A percentile compares a stretch with the other conserved stretches of the same genome.
Conservation (phyloP, 176 grass and related monocot species). For the Aegilops bicornis region DNA sequence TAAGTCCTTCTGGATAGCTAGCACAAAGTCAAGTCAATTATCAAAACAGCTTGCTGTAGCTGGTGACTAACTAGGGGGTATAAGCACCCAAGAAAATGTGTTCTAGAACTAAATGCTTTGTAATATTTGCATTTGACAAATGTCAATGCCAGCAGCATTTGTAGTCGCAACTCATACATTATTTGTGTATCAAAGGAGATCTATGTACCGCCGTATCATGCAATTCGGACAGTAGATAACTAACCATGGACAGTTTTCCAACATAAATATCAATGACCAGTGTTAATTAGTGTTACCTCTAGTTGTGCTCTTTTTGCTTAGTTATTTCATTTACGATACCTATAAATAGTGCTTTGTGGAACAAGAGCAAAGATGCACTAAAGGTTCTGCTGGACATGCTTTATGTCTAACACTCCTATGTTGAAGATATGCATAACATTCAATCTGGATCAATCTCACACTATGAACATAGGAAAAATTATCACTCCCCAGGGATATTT, state of each 20-base stretch:
- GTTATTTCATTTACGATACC: neutral
- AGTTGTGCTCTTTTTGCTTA: neutral
- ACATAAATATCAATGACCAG: neutral
- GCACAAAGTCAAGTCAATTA: neutral
- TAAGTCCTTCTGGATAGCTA: neutral
- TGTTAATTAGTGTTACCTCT: neutral
- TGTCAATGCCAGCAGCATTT: neutral
- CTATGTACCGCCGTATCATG: neutral
- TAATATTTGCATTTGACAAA: neutral
- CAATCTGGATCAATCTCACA: too few relatives aligned
- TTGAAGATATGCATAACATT: too few relatives aligned
- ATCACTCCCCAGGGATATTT: too few relatives aligned
- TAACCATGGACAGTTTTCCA: neutral
- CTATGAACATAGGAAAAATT: too few relatives aligned
- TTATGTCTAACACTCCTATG: too few relatives aligned
- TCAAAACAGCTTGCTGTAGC: neutral
- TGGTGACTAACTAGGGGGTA: neutral
- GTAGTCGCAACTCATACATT: constrained; percentile 1
- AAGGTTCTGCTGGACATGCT: neutral
- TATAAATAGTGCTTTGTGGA: neutral
- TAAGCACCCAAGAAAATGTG: neutral
- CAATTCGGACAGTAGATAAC: neutral
- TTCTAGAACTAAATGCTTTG: neutral
- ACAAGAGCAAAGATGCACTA: neutral
- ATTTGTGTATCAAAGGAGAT: neutral